Evolutionary conservation across 176 grass and related monocot genomes (phyloP), one percentile per base, ranked within the genome.

Genomic region (Neostapfia colusana): DNA sequence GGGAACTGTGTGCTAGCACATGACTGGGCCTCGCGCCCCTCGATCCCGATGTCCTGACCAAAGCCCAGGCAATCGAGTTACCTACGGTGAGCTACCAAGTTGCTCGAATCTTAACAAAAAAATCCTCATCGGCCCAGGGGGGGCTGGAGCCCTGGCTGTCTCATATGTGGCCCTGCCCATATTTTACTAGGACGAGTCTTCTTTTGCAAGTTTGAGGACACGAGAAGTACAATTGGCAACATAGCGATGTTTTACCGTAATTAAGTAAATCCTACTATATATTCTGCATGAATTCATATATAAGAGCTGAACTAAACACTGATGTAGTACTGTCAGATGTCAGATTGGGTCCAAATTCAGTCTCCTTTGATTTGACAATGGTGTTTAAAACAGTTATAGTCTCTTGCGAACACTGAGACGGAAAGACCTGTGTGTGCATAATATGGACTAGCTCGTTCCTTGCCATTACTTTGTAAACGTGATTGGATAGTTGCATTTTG

Each of bases 401-500:
- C 14, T 44, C 45, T 46, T 7, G 8, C 13, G 0, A 66, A 51
- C 69, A 68, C n/a, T 68, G 40, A 25, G 68, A 59, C n/a, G 18
- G 23, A 79, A 8, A n/a, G 7, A 58, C 49, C 40, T 79, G 5
- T 20, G 9, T 46, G 6, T 61, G 36, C 18, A 43, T 63, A 10
- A 11, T 43, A 10, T 43, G 42, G 42, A 43, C 12, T 65, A 50
- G 44, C 5, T 0, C 39, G 5, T 48, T 36, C 13, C 40, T 54
- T 6, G 17, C 63, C 68, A 36, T 21, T 77, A 8, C 9, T 62
- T 80, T 68, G 21, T 21, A 49, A 79, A 60, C 4, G 16, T 40
- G 9, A 48, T 66, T 63, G 67, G 13, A 8, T 38, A 59, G 21
- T 16, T 79, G 40, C 70, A 67, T 42, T 81, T 54, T 24, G 18